phyloP scores from a whole-genome alignment of 2,329 filamentous ascomycete genomes.

The Alternaria rosae region DNA sequence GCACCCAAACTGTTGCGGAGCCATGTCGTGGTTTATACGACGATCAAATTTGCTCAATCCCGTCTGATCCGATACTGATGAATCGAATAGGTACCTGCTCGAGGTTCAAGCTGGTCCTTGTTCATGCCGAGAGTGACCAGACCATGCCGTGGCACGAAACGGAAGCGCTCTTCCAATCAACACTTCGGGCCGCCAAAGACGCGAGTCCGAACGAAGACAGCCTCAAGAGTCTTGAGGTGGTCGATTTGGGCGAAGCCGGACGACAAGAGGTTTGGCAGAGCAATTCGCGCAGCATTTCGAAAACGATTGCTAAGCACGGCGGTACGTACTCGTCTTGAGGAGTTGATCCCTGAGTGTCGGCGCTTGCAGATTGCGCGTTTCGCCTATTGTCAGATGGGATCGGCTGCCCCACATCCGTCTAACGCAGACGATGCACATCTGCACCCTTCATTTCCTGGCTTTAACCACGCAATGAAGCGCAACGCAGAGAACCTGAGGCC shows the following conservation, averaged over 20 bases:
- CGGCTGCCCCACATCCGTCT: slow-evolving; percentile 16
- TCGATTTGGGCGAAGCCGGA: slow-evolving; percentile 47
- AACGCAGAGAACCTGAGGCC: slow-evolving; percentile 1
- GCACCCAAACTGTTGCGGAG: neutral
- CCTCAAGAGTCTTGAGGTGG: slow-evolving; percentile 22
- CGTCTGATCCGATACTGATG: slow-evolving; percentile 12
- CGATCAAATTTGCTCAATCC: neutral
- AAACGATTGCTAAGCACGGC: slow-evolving; percentile 48
- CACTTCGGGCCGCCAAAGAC: slow-evolving; percentile 34
- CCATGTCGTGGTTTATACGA: neutral
- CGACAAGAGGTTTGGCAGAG: slow-evolving; percentile 41
- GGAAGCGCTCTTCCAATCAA: slow-evolving; percentile 40
- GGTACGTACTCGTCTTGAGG: slow-evolving; percentile 33
- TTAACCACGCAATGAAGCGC: slow-evolving; percentile 5
- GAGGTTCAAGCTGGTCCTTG: slow-evolving; percentile 37
- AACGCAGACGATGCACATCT: slow-evolving; percentile 2
- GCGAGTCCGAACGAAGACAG: slow-evolving; percentile 18
- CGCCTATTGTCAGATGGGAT: slow-evolving; percentile 14
- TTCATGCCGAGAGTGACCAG: slow-evolving; percentile 45
- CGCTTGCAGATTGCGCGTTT: slow-evolving; percentile 6
- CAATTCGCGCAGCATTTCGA: slow-evolving; percentile 36
- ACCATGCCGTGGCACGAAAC: slow-evolving; percentile 49
- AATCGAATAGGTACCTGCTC: slow-evolving; percentile 19
- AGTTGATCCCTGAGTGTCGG: slow-evolving; percentile 3
- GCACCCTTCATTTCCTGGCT: slow-evolving; percentile 14